Evolutionary conservation across 2,329 filamentous ascomycete genomes (phyloP), one percentile per base, ranked within the genome.

Genomic region (Xylariaceae sp.): DNA sequence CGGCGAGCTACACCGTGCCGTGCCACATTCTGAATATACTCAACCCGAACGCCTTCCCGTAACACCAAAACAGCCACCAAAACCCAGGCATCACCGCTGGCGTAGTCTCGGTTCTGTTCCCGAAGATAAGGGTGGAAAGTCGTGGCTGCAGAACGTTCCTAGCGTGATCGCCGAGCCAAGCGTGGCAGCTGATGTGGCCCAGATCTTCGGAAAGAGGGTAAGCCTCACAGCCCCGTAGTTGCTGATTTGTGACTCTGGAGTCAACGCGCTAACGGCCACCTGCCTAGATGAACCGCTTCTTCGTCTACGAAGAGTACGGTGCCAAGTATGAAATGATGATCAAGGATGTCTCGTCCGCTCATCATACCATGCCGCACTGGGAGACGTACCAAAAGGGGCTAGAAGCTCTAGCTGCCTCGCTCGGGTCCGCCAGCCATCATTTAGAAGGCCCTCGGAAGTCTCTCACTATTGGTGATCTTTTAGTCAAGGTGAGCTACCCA

Each of bases 221-320:
- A 39, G 53, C 38, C n/a, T n/a, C n/a, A n/a, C n/a, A n/a, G n/a
- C n/a, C n/a, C n/a, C n/a, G n/a, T n/a, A n/a, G n/a, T n/a, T n/a
- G n/a, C n/a, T n/a, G n/a, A n/a, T n/a, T n/a, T n/a, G n/a, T n/a
- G n/a, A n/a, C n/a, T n/a, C n/a, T n/a, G n/a, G n/a, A n/a, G n/a
- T n/a, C n/a, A n/a, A n/a, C n/a, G n/a, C n/a, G n/a, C n/a, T n/a
- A n/a, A n/a, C n/a, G n/a, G n/a, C n/a, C n/a, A n/a, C n/a, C n/a
- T n/a, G n/a, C 33, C 11, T 43, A 94, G 85, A 80, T 93, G 63
- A 74, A 76, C 39, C 77, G 79, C 0, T 92, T 96, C 60, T 83
- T 84, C 52, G 69, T 82, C 31, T 98, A 98, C 54, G 84, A 94
- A 60, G 85, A 94, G 48, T 98, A 94, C 55, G 84, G 85, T 22